phyloP scores from a whole-genome alignment of 305 asterid genomes.

The Solanum aculeatissimum region DNA sequence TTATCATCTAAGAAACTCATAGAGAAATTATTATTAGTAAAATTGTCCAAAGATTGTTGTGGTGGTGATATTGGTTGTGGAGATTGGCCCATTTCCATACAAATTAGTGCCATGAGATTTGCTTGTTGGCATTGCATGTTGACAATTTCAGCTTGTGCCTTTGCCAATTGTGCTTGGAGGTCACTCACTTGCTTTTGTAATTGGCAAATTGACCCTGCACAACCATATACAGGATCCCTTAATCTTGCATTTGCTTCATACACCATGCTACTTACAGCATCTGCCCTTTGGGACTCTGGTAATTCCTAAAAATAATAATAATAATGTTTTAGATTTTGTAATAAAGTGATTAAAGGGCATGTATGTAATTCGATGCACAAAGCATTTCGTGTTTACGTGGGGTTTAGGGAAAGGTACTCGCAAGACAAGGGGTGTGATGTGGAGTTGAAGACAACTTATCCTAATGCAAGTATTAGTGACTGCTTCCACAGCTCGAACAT shows the following conservation, averaged over 20 bases:
- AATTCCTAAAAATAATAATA: conserved; percentile 28
- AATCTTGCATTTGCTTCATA: conserved; percentile 72
- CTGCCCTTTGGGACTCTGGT: conserved; percentile 59
- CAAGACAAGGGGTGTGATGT: neutral
- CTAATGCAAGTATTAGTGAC: neutral
- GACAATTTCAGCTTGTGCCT: conserved; percentile 47
- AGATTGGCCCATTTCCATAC: conserved; percentile 43
- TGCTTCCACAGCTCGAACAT: neutral
- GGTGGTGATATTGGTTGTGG: conserved; percentile 2
- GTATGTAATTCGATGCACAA: no score
- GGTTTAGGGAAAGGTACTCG: neutral
- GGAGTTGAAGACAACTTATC: neutral
- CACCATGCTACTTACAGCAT: conserved; percentile 83
- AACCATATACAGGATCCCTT: conserved; percentile 69
- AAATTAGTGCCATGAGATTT: conserved; percentile 47
- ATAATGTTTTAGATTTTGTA: no score
- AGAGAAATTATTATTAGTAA: neutral
- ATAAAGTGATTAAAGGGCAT: no score
- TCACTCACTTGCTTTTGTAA: conserved; percentile 59
- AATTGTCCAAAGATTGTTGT: conserved; percentile 11
- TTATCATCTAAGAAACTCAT: conserved; percentile 19
- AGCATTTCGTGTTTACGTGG: neutral
- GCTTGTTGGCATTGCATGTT: conserved; percentile 54
- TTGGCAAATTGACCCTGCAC: conserved; percentile 70
- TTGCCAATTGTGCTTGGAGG: conserved; percentile 59